phyloP scores from a whole-genome alignment of 805 yeast species.

The Isabelozyma heimii region DNA sequence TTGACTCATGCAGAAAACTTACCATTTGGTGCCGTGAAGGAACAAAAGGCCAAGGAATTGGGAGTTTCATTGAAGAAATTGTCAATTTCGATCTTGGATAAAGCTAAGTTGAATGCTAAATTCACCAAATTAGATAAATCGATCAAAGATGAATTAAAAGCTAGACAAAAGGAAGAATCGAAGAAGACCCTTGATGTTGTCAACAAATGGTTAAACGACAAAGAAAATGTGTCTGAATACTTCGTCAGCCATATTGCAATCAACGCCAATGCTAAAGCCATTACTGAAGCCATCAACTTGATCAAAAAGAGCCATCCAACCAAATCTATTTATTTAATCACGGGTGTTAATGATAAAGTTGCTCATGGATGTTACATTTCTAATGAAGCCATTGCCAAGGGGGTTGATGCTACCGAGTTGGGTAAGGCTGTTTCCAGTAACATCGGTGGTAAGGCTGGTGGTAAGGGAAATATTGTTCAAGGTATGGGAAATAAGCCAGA shows the following conservation, averaged over 20 bases:
- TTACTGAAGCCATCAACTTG: conserved; percentile 85
- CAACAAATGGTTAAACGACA: conserved; percentile 57
- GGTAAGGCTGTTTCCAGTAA: conserved; percentile 66
- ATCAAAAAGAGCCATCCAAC: conserved; percentile 74
- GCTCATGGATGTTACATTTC: conserved; percentile 95
- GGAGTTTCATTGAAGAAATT: conserved; percentile 84
- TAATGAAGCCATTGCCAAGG: conserved; percentile 63
- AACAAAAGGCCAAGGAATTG: conserved; percentile 74
- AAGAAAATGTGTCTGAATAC: conserved; percentile 50
- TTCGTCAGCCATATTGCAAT: conserved; percentile 70
- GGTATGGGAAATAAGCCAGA: conserved; percentile 89
- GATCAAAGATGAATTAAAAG: conserved; percentile 83
- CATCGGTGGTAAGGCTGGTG: conserved; percentile 98
- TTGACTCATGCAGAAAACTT: conserved; percentile 59
- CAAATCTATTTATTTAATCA: conserved; percentile 74
- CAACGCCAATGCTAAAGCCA: conserved; percentile 85
- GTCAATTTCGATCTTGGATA: conserved; percentile 76
- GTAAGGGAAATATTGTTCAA: conserved; percentile 93
- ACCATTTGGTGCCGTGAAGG: conserved; percentile 75
- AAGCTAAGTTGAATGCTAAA: conserved; percentile 69
- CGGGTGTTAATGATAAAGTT: conserved; percentile 71
- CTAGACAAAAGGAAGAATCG: conserved; percentile 83
- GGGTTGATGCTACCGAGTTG: conserved; percentile 72
- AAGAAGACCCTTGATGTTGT: conserved; percentile 80
- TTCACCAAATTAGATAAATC: conserved; percentile 80